Evolutionary conservation across 805 yeast genomes (phyloP), one percentile per base, ranked within the genome.

Genomic region (Saturnispora sanitii): DNA sequence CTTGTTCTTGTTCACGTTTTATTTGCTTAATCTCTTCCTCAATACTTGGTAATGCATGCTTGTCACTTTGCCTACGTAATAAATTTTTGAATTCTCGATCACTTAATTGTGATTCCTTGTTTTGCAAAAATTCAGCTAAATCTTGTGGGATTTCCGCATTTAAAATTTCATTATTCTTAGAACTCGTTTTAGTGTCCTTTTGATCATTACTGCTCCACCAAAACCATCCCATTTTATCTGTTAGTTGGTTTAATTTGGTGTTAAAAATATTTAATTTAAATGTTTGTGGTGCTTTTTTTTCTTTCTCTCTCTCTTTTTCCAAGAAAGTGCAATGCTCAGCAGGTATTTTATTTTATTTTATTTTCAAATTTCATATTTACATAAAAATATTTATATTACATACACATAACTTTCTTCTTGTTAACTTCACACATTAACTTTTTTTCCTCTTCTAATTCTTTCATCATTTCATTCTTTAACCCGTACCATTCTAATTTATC

Each of bases 401-500:
- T n/a, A n/a, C n/a, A n/a, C n/a, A n/a, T n/a, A n/a, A n/a, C n/a
- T n/a, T n/a, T n/a, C n/a, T n/a, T n/a, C n/a, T n/a, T n/a, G n/a
- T n/a, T n/a, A n/a, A n/a, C n/a, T n/a, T n/a, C n/a, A n/a, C n/a
- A n/a, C n/a, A n/a, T n/a, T n/a, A n/a, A n/a, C n/a, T 30, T 4
- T 18, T 18, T 46, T 46, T 11, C 50, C 45, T 15, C 38, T 48
- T 1, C 18, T 32, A 8, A 51, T 6, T 33, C 27, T 13, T 4
- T 9, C n/a, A 33, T 28, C 15, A 20, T 28, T 2, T 26, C 27
- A 13, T 39, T 37, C 27, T 33, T 44, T 17, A 60, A 34, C 9
- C 60, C 59, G 11, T 58, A 25, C 64, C 64, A 60, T 9, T 42
- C 46, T 17, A 49, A 38, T 2, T 62, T 57, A 36, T 73, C 73